phyloP scores from a whole-genome alignment of 1,284 basidiomycete species.

The Leccinum pallidistipes region DNA sequence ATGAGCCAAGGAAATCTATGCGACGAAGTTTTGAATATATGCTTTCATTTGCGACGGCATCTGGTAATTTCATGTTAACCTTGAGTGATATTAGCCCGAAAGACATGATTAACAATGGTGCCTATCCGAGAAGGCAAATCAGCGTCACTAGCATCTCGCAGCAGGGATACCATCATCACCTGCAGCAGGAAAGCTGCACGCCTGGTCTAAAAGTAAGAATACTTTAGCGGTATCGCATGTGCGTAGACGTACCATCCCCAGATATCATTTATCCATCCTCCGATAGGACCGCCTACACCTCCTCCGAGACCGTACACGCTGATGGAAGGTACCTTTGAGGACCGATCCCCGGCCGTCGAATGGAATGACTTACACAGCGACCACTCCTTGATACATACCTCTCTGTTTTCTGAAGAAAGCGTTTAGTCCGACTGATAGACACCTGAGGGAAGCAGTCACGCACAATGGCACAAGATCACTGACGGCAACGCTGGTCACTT shows the following conservation, averaged over 20 bases:
- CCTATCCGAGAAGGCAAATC: background rate
- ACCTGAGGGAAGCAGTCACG: slow-evolving; percentile 34
- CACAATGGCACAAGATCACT: slow-evolving; percentile 83
- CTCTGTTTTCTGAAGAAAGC: slow-evolving; percentile 64
- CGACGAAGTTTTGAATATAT: slow-evolving; percentile 53
- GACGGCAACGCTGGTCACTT: slow-evolving; percentile 73
- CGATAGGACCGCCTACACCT: background rate
- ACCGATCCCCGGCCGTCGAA: background rate
- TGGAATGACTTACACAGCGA: background rate
- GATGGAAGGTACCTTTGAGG: background rate
- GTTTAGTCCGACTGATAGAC: slow-evolving; percentile 27
- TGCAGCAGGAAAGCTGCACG: background rate
- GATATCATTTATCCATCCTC: slow-evolving; percentile 52
- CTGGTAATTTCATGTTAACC: slow-evolving; percentile 57
- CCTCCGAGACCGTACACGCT: slow-evolving; percentile 77
- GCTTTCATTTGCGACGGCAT: slow-evolving; percentile 57
- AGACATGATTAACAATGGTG: background rate
- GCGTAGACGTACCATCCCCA: background rate
- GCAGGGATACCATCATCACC: background rate
- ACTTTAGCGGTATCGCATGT: background rate
- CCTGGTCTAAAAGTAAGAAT: background rate
- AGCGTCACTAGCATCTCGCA: background rate
- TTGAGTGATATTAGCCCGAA: background rate
- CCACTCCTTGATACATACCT: slow-evolving; percentile 79
- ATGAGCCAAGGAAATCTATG: slow-evolving; percentile 74